Base-by-base conservation (phyloP, 163 green algal species). In the Trebouxiophyceae sp. region DNA sequence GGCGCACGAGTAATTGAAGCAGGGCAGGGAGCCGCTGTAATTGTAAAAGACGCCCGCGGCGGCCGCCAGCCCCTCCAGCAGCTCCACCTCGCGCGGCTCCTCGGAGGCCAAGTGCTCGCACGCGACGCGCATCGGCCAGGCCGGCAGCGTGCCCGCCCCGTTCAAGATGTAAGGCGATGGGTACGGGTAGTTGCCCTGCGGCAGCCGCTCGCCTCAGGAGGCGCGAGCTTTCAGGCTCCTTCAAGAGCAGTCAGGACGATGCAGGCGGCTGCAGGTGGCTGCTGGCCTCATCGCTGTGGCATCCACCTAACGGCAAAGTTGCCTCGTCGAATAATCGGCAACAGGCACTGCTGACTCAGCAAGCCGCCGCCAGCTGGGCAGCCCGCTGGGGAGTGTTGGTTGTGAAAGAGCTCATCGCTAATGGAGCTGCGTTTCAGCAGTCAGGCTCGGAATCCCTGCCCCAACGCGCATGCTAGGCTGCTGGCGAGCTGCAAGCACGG, bases 21-120 rank as follows among this genome's bases (percentile, higher is more conserved):
- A 50, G 1, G 47, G 28, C 45, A 84, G 27, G 27, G 29, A 27
- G 22, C 65, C 45, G 4, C 69, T 88, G 77, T 86, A 82, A 81
- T 97, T 97, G 85, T 92, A 97, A 33, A 90, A 91, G 20, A 95
- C 78, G 6, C 78, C 80, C 7, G 82, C 76, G 2, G 82, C 83
- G 4, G 55, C 19, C 0, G 64, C 72, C 66, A 93, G 47, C 47
- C 39, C 39, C 8, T 16, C 16, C 39, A 50, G 39, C 39, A 50
- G 39, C 39, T 50, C 39, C 8, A n/a, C 39, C 5, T 59, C 45
- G 3, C 28, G 27, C 55, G 80, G 56, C 6, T 63, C 46, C 12
- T 47, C 4, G 6, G 72, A 31, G 1, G 63, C 66, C 67, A 91
- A 62, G 46, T 69, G 57, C 29, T 81, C 34, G 70, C 89, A 96